Percentiles rank a stretch among this genome's conserved stretches.
Conservation (phyloP, 352 stramenopile genomes). For the Phytophthora cactorum region DNA sequence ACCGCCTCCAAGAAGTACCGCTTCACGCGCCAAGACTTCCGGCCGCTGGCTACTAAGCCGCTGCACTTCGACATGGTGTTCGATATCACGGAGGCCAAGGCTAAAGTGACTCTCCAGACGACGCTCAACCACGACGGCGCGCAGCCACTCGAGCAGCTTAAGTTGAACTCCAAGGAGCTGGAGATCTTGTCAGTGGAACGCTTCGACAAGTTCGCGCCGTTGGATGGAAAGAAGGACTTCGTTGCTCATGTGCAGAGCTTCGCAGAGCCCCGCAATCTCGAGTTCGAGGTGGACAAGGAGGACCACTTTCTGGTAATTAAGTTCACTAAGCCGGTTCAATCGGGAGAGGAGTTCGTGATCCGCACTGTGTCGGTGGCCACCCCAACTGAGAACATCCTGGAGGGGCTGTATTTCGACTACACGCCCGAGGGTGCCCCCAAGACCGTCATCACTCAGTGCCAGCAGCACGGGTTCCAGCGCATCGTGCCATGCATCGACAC, state of each 20-base stretch:
- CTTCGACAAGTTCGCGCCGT: conserved; percentile 51
- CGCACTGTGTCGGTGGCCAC: conserved; percentile 69
- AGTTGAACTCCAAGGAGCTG: conserved; percentile 80
- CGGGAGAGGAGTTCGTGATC: conserved; percentile 72
- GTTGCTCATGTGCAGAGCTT: conserved; percentile 66
- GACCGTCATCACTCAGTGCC: conserved; percentile 86
- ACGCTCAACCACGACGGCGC: conserved; percentile 60
- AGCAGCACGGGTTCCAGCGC: conserved; percentile 82
- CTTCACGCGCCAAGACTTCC: conserved; percentile 74
- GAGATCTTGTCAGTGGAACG: conserved; percentile 68
- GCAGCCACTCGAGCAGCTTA: conserved; percentile 54
- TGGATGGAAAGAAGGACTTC: conserved; percentile 55
- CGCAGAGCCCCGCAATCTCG: conserved; percentile 41
- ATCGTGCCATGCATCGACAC: conserved; percentile 83
- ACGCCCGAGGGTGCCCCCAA: conserved; percentile 67
- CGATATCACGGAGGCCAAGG: conserved; percentile 65
- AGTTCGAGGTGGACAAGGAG: conserved; percentile 64
- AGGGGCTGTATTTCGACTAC: conserved; percentile 84
- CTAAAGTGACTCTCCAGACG: conserved; percentile 74
- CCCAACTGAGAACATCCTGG: conserved; percentile 79
- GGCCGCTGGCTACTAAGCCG: conserved; percentile 65
- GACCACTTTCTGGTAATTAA: conserved; percentile 78
- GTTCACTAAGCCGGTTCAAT: conserved; percentile 54
- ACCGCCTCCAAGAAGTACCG: conserved; percentile 64
- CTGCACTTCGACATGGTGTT: conserved; percentile 87